phyloP scores from a whole-genome alignment of 176 grass and related monocot species.

The Luzula sylvatica region DNA sequence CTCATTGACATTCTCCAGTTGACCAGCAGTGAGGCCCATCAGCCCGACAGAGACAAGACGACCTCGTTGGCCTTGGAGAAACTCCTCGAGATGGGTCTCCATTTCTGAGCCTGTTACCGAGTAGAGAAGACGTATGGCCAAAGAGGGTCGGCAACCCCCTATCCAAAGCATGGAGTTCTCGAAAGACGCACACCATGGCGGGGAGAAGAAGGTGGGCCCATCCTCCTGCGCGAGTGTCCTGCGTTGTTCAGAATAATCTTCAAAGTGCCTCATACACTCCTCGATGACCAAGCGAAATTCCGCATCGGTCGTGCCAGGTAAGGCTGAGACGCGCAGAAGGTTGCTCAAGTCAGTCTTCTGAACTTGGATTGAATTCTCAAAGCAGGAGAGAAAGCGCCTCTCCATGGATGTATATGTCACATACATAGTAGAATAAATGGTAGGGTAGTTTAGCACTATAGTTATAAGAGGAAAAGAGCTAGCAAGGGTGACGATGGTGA shows the following conservation, averaged over 20 bases:
- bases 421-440: not conserved
- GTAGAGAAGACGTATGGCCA: slow-evolving; percentile 58
- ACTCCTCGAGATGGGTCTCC: slow-evolving; percentile 38
- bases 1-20: slow-evolving; percentile 39
- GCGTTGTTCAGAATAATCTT: slow-evolving; percentile 34
- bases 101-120: slow-evolving; percentile 41
- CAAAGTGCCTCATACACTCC: slow-evolving; percentile 46
- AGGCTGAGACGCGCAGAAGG: slow-evolving; percentile 15
- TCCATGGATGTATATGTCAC: not conserved
- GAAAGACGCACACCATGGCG: slow-evolving; percentile 68
- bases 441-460: not conserved
- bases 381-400: slow-evolving; percentile 22
- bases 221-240: slow-evolving; percentile 24
- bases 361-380: slow-evolving; percentile 32
- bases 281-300: slow-evolving; percentile 28
- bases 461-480: not conserved
- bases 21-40: slow-evolving; percentile 34
- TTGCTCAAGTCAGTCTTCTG: slow-evolving; percentile 37
- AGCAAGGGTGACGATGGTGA: not conserved
- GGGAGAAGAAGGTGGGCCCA: slow-evolving; percentile 37
- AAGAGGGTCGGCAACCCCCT: slow-evolving; percentile 59
- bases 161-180: slow-evolving; percentile 66
- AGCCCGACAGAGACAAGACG: not conserved
- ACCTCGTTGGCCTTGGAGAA: slow-evolving; percentile 3
- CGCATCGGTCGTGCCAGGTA: slow-evolving; percentile 25